These are phyloP conservation scores for Emergomyces pasteurianus DNA, from an alignment of 2,329 filamentous ascomycete species.

Conservation along the genomic window DNA sequence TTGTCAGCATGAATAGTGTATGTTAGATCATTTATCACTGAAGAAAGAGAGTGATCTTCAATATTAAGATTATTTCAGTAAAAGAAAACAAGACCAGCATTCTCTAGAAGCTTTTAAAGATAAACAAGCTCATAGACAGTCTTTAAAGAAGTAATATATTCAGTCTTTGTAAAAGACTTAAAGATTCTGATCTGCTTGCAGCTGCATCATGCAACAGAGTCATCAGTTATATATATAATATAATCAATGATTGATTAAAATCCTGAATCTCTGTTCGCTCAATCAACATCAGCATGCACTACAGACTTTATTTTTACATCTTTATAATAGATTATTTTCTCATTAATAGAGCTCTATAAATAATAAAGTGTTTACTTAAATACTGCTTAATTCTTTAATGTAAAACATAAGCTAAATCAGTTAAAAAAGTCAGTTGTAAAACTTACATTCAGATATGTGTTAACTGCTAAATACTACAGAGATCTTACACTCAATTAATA, in stretches of 20 bases:
- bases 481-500: no score
- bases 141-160: neutral
- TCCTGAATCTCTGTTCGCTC: neutral
- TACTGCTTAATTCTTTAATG: neutral
- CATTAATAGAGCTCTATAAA: neutral
- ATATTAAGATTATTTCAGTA: neutral
- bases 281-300: neutral
- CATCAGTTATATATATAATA: neutral
- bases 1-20: neutral
- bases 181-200: no score
- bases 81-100: neutral
- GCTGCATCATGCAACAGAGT: neutral
- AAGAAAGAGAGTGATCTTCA: neutral
- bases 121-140: neutral
- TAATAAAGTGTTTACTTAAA: neutral
- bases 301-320: no score
- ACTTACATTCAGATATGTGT: neutral
- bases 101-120: neutral
- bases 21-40: no score
- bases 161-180: neutral
- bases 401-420: neutral
- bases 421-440: neutral
- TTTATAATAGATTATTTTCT: neutral
- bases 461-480: neutral
- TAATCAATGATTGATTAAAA: neutral